Percentiles rank a stretch among this genome's conserved stretches.
phyloP scores from a whole-genome alignment of 345 rosid genomes.

The Nasturtium officinale region DNA sequence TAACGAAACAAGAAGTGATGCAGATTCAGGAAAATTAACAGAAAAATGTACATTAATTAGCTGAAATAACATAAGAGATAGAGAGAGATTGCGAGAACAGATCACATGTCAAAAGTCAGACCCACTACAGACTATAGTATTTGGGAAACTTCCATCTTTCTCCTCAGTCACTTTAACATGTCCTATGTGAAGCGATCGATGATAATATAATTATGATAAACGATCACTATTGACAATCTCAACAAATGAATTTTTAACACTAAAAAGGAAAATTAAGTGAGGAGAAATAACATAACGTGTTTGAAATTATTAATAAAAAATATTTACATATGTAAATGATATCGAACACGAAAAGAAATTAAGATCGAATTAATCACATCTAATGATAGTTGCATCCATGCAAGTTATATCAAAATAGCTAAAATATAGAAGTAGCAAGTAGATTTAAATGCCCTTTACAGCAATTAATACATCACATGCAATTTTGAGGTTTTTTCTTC shows the following conservation, averaged over 20 bases:
- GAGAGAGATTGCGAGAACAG: conserved; percentile 16
- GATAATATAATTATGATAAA: conserved; percentile 12
- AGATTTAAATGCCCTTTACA: background rate
- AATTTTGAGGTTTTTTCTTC: conserved; percentile 10
- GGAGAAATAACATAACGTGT: too few species aligned
- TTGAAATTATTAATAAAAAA: background rate
- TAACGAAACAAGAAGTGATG: background rate
- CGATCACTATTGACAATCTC: background rate
- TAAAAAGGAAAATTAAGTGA: background rate
- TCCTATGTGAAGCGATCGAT: conserved; percentile 47
- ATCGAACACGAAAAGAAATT: background rate
- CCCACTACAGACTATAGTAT: conserved; percentile 25
- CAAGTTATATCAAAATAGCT: conserved; percentile 43
- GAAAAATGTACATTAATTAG: background rate
- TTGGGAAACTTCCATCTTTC: conserved; percentile 38
- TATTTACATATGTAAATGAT: background rate
- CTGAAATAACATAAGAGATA: conserved; percentile 9
- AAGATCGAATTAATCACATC: background rate
- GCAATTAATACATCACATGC: conserved; percentile 22
- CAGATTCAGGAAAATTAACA: conserved; percentile 3
- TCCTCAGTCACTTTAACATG: conserved; percentile 41
- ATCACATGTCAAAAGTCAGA: conserved; percentile 55
- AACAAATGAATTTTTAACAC: background rate
- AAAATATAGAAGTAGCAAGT: conserved; percentile 27
- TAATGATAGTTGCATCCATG: conserved; percentile 48